Conservation (phyloP, 2,329 filamentous ascomycete species). For the Gnomoniopsis smithogilvyi region DNA sequence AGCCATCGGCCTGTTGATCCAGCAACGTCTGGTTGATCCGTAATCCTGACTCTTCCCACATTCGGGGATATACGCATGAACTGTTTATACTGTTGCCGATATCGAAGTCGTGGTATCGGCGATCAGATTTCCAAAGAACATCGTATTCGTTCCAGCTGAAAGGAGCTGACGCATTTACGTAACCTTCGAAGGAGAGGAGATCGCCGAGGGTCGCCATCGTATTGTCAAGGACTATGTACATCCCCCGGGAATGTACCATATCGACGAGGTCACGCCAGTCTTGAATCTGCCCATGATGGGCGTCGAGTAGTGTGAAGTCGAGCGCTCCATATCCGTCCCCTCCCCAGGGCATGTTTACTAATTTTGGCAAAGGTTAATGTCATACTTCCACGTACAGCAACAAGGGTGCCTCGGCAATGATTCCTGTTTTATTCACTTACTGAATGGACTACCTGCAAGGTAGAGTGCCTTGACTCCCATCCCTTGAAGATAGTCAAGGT, state of each 20-base stretch:
- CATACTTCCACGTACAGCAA: no score
- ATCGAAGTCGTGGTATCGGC: conserved; percentile 57
- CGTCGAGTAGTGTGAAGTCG: conserved; percentile 60
- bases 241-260: conserved; percentile 58
- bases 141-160: conserved; percentile 54
- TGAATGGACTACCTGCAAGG: conserved; percentile 55
- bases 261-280: conserved; percentile 54
- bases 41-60: conserved; percentile 62
- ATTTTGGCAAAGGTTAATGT: no score
- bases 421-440: no score
- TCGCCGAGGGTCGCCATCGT: conserved; percentile 56
- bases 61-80: conserved; percentile 54
- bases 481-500: conserved; percentile 58
- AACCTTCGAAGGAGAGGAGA: conserved; percentile 60
- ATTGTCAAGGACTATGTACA: conserved; percentile 67
- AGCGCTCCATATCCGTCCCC: conserved; percentile 52
- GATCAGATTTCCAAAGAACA: conserved; percentile 51
- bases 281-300: conserved; percentile 58
- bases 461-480: conserved; percentile 61
- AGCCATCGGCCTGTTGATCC: conserved; percentile 49
- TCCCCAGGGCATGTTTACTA: conserved; percentile 62
- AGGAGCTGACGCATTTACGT: conserved; percentile 55
- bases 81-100: conserved; percentile 50
- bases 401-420: no score
- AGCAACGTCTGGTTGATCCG: conserved; percentile 63